Conservation (phyloP, 2,329 filamentous ascomycete genomes). For the Pseudopithomyces maydicus region DNA sequence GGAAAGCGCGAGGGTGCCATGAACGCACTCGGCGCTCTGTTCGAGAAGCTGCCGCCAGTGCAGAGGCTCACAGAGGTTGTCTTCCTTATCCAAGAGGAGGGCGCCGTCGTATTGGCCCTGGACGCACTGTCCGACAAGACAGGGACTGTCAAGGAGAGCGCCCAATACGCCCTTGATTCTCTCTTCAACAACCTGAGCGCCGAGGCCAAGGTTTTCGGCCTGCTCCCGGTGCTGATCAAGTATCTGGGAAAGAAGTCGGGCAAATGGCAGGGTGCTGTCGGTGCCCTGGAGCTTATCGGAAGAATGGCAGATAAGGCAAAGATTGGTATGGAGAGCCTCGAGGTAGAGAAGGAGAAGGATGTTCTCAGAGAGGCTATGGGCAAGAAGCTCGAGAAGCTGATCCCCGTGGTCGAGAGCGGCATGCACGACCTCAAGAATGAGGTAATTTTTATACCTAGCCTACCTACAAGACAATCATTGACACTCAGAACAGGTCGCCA, state of each 20-base stretch:
- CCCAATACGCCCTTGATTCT: constrained; percentile 91
- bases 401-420: constrained; percentile 86
- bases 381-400: constrained; percentile 80
- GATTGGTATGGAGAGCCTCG: constrained; percentile 80
- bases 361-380: constrained; percentile 90
- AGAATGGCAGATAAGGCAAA: constrained; percentile 95
- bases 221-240: constrained; percentile 74
- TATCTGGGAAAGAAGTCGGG: constrained; percentile 85
- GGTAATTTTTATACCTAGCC: constrained; percentile 49
- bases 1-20: constrained; percentile 86
- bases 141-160: constrained; percentile 83
- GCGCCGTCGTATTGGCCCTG: constrained; percentile 72
- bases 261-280: constrained; percentile 97
- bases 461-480: constrained; percentile 12
- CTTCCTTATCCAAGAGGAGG: constrained; percentile 80
- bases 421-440: constrained; percentile 98
- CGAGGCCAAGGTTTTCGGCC: constrained; percentile 81
- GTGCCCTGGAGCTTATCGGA: constrained; percentile 81
- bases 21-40: constrained; percentile 90
- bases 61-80: constrained; percentile 80
- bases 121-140: constrained; percentile 92
- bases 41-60: constrained; percentile 82
- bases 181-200: constrained; percentile 79
- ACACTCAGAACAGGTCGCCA: constrained; percentile 57
- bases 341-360: constrained; percentile 87